These are phyloP conservation scores for Chaetomium olivaceum DNA, from an alignment of 2,329 filamentous ascomycete species.

Conservation along the genomic window DNA sequence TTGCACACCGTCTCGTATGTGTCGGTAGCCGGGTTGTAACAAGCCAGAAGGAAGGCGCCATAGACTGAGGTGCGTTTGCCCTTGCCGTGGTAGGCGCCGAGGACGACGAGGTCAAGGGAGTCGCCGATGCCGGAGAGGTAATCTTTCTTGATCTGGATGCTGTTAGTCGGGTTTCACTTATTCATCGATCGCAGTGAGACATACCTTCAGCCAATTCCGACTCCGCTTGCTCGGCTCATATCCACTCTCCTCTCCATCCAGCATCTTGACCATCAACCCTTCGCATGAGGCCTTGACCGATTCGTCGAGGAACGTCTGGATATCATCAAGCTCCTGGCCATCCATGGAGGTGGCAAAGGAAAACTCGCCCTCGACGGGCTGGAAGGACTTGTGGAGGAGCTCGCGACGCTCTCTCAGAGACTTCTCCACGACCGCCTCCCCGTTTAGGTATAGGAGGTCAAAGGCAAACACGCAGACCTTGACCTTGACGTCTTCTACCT, in stretches of 20 bases:
- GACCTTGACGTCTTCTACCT: conserved; percentile 90
- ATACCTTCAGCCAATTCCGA: conserved; percentile 95
- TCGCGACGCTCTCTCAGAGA: conserved; percentile 80
- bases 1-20: conserved; percentile 96
- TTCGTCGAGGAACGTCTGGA: conserved; percentile 88
- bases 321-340: conserved; percentile 87
- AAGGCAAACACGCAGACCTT: conserved; percentile 98
- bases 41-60: conserved; percentile 91
- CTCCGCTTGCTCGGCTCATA: conserved; percentile 96
- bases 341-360: conserved; percentile 84
- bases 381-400: conserved; percentile 71
- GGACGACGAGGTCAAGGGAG: conserved; percentile 91
- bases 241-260: conserved; percentile 86
- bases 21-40: conserved; percentile 79
- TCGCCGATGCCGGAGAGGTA: conserved; percentile 93
- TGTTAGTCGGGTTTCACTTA: conserved; percentile 10
- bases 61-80: conserved; percentile 96
- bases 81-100: conserved; percentile 91
- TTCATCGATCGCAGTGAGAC: conserved; percentile 7
- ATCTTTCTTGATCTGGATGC: conserved; percentile 84
- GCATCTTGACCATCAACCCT: conserved; percentile 99
- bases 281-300: conserved; percentile 95
- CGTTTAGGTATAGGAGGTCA: conserved; percentile 90
- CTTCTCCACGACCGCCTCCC: conserved; percentile 84
- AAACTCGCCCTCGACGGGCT: conserved; percentile 83